Evolutionary conservation across 179 eudicot species (phyloP).

Genomic region (Heliamphora pulchella): DNA sequence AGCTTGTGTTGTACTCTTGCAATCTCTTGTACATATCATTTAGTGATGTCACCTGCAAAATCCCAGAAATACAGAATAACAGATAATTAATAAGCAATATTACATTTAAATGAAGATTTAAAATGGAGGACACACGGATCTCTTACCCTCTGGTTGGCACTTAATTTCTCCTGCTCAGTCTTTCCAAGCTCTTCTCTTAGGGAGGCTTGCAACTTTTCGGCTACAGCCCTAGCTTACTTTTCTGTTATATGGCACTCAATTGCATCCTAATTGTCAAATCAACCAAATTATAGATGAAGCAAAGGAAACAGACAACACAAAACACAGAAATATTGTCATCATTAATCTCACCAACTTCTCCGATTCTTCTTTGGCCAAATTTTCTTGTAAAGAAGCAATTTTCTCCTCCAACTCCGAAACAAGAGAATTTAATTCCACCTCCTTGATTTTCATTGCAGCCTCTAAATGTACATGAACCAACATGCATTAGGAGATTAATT

Average conservation of each 20-base stretch:
- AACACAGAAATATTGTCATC: not conserved
- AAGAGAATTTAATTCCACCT: conserved; percentile 49
- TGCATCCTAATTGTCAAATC: conserved; percentile 37
- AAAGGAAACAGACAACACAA: not conserved
- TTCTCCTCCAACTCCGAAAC: conserved; percentile 39
- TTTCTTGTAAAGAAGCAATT: conserved; percentile 40
- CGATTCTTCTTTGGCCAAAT: conserved; percentile 46
- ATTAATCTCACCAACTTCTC: conserved; percentile 53
- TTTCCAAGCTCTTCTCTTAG: conserved; percentile 47
- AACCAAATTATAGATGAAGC: not conserved
- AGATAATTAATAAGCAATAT: not conserved
- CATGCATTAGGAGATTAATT: not conserved
- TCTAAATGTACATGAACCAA: conserved; percentile 26
- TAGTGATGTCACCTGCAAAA: conserved; percentile 40
- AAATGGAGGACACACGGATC: too few relatives aligned
- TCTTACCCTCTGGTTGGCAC: conserved; percentile 46
- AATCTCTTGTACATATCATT: conserved; percentile 62
- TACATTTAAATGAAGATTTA: not conserved
- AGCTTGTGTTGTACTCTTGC: conserved; percentile 69
- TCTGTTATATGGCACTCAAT: conserved; percentile 38
- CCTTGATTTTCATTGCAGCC: conserved; percentile 44
- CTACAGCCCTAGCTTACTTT: conserved; percentile 48
- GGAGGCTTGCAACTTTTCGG: conserved; percentile 38
- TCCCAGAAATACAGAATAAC: not conserved
- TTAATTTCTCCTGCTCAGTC: conserved; percentile 37